Percentiles rank a stretch among this genome's conserved stretches.
Conservation (phyloP, 2,329 filamentous ascomycete genomes). For the Cladophialophora bantiana region DNA sequence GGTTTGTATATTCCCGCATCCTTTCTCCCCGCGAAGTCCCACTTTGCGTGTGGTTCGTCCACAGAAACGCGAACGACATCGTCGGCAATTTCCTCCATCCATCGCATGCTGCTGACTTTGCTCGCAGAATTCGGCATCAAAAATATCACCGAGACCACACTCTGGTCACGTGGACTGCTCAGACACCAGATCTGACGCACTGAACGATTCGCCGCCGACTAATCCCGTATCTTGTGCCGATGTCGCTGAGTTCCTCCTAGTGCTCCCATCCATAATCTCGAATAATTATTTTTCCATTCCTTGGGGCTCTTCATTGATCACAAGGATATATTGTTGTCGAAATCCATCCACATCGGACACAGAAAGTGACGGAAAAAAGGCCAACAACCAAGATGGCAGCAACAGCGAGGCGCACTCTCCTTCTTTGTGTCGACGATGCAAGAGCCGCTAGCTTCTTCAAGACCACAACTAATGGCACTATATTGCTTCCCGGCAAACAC, state of each 20-base stretch:
- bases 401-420: conserved; percentile 30
- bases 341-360: background rate
- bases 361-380: background rate
- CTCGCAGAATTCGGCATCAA: conserved; percentile 17
- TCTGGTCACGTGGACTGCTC: conserved; percentile 19
- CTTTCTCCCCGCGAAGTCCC: background rate
- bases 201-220: background rate
- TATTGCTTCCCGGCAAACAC: conserved; percentile 18
- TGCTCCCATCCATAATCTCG: background rate
- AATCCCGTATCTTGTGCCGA: conserved; percentile 6
- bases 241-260: conserved; percentile 3
- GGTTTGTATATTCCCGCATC: conserved; percentile 5
- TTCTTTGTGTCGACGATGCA: conserved; percentile 33
- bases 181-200: background rate
- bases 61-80: background rate
- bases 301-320: background rate
- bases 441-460: conserved; percentile 8
- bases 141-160: conserved; percentile 25
- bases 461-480: conserved; percentile 7
- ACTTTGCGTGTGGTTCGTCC: background rate
- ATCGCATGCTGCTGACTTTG: background rate
- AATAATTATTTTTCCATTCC: conserved; percentile 17
- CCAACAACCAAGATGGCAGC: conserved; percentile 10
- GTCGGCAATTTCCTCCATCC: conserved; percentile 16
- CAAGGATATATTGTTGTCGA: background rate